Evolutionary conservation across 768 basidiomycete genomes (phyloP).

Genomic region (Suillus placidus): DNA sequence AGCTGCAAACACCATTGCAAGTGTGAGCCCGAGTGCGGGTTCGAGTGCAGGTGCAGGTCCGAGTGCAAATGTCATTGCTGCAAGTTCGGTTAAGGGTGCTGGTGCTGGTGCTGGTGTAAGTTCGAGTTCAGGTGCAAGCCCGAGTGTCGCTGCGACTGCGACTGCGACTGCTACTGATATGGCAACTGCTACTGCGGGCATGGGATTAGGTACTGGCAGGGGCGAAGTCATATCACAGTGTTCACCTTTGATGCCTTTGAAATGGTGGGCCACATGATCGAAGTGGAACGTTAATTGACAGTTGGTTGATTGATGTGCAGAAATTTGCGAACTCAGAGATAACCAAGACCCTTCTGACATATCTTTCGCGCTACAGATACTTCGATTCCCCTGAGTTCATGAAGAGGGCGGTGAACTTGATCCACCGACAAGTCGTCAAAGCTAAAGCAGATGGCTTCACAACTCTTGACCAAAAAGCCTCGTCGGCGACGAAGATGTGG

Average conservation of each 20-base stretch:
- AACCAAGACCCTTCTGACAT: slow-evolving; percentile 79
- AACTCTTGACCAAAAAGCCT: slow-evolving; percentile 69
- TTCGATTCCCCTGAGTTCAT: slow-evolving; percentile 77
- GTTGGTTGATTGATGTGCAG: slow-evolving; percentile 44
- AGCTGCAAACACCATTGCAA: slow-evolving; percentile 24
- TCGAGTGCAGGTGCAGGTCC: slow-evolving; percentile 20
- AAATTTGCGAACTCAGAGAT: slow-evolving; percentile 90
- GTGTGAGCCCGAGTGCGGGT: slow-evolving; percentile 31
- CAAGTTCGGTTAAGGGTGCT: slow-evolving; percentile 6
- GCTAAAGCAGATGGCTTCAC: slow-evolving; percentile 82
- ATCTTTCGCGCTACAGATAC: slow-evolving; percentile 83
- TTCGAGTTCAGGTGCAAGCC: slow-evolving; percentile 25
- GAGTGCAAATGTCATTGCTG: slow-evolving; percentile 24
- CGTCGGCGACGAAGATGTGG: slow-evolving; percentile 54
- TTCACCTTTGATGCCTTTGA: slow-evolving; percentile 94
- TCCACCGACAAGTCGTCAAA: slow-evolving; percentile 89
- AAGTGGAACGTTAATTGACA: slow-evolving; percentile 21
- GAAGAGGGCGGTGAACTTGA: slow-evolving; percentile 84
- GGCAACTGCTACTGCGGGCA: neutral
- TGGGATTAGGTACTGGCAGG: slow-evolving; percentile 36
- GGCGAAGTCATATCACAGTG: slow-evolving; percentile 72
- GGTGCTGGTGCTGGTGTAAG: slow-evolving; percentile 31
- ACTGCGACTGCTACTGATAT: neutral
- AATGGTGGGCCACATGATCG: slow-evolving; percentile 53
- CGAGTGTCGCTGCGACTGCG: neutral